Evolutionary conservation across 192 early-diverging fungal species (phyloP), one percentile per base, ranked within the genome.

Genomic region (Linnemannia elongata): DNA sequence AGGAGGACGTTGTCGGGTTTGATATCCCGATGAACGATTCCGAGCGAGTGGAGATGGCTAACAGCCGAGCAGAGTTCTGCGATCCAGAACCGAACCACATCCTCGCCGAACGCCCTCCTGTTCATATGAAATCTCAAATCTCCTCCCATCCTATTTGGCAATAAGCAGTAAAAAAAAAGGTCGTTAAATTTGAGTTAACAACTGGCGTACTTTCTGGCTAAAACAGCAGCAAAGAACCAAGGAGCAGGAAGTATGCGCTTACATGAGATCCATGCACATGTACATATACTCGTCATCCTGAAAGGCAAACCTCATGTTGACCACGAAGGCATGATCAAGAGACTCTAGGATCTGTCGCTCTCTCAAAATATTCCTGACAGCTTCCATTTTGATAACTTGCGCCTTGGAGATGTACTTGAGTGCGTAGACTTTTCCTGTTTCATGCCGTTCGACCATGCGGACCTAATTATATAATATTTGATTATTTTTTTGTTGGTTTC

Each of bases 1-100:
- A 96, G 78, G 35, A 96, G 88, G 8, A 96, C 91, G 82, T 99
- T 98, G 80, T 98, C 96, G 0, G 98, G 98, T 89, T 98, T 99
- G 76, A 99, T 91, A 88, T 99, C 98, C 74, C 85, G 85, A 89
- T 99, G 98, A 17, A 98, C 94, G 33, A 98, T 96, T 18, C 90
- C 89, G 54, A 96, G 93, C 35, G 88, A 89, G 82, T 99, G 98
- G 47, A 99, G 91, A 85, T 98, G 96, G 70, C 88, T 84, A 38
- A 98, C 80, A 2, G 95, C 97, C 60, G 92, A 96, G 45, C 94
- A 92, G 10, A 97, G 76, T 90, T 99, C 98, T 38, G 97, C 97
- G 20, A 96, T 93, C 93, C 96, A 97, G 77, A 97, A 94, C 63
- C 89, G 80, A 44, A 99, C 92, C 8, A 94, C 92, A 70, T 92